Evolutionary conservation across 202 grass and related monocot genomes (phyloP).

Genomic region (Schoenoplectus triqueter): DNA sequence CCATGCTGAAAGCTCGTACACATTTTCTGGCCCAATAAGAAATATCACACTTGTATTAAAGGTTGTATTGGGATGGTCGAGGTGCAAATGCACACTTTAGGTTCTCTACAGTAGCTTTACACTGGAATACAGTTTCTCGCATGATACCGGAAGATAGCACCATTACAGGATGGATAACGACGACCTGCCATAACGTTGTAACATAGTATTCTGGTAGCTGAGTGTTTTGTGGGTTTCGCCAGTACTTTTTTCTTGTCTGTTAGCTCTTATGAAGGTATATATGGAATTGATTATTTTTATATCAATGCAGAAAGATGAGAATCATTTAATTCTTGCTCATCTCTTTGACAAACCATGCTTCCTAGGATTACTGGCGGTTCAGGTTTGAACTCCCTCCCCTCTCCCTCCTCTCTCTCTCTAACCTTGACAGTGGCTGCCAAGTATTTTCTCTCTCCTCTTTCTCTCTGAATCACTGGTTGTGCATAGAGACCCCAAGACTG

Average conservation of each 20-base stretch:
- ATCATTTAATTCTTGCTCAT: conserved; percentile 73
- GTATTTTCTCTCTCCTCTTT: neutral
- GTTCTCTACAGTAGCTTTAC: neutral
- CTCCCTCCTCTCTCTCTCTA: conserved; percentile 6
- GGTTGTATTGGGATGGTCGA: neutral
- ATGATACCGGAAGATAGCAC: neutral
- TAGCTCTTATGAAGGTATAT: conserved; percentile 1
- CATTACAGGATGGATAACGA: neutral
- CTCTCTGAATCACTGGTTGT: neutral
- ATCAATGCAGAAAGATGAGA: conserved; percentile 60
- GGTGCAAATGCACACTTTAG: neutral
- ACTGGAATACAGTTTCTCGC: neutral
- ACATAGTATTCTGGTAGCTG: neutral
- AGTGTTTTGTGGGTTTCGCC: neutral
- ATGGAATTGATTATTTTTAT: conserved; percentile 14
- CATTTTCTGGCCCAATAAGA: neutral
- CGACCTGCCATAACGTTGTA: neutral
- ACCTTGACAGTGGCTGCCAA: neutral
- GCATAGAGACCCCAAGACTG: neutral
- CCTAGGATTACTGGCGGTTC: conserved; percentile 79
- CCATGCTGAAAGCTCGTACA: neutral
- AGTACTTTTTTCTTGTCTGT: neutral
- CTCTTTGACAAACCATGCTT: conserved; percentile 97
- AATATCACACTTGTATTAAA: neutral
- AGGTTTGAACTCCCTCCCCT: conserved; percentile 51